Evolutionary conservation across 148 eudicot genomes (phyloP).

Genomic region (Oxyria digyna): DNA sequence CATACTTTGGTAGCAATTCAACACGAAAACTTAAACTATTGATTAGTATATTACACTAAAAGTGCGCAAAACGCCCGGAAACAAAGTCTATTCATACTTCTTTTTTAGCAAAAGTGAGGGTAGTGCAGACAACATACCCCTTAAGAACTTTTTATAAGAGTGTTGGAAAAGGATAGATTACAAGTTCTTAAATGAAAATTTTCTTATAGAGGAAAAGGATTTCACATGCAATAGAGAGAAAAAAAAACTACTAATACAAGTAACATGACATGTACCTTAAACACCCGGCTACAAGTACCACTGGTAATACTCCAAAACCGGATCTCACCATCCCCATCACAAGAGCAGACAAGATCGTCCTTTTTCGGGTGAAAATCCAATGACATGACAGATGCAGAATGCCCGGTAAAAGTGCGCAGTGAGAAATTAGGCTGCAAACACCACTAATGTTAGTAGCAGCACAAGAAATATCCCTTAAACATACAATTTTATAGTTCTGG

Average conservation of each 20-base stretch:
- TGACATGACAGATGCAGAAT: conserved; percentile 34
- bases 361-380: conserved; percentile 41
- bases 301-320: conserved; percentile 35
- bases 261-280: conserved; percentile 21
- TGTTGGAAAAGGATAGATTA: neutral
- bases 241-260: neutral
- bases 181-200: neutral
- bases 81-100: neutral
- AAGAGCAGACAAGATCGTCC: conserved; percentile 36
- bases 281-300: conserved; percentile 31
- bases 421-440: conserved; percentile 37
- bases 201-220: neutral
- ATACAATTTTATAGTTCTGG: neutral
- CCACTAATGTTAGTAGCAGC: neutral
- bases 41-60: no score
- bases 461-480: neutral
- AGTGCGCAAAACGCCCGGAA: no score
- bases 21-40: no score
- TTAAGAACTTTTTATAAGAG: neutral
- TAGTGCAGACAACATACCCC: neutral
- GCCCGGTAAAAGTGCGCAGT: conserved; percentile 40
- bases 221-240: neutral
- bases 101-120: neutral
- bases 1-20: no score
- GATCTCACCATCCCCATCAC: conserved; percentile 37